These are phyloP conservation scores for Rhynchosporium secalis DNA, from an alignment of 2,329 filamentous ascomycete genomes.

Conservation along the genomic window DNA sequence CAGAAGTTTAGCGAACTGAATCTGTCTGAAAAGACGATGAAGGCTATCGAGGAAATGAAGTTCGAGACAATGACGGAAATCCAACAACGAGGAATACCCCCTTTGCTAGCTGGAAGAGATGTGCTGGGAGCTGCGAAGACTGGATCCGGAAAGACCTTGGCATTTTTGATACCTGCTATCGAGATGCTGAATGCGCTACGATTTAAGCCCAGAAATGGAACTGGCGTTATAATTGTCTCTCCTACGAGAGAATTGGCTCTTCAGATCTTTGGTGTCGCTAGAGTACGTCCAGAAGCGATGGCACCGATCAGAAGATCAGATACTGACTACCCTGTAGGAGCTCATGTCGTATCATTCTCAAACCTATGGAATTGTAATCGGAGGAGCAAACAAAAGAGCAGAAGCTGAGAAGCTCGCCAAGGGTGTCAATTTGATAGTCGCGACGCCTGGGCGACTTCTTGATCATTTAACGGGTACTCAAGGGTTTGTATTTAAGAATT, in stretches of 20 bases:
- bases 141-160: conserved; percentile 90
- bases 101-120: conserved; percentile 84
- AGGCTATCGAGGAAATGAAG: conserved; percentile 79
- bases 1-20: conserved; percentile 59
- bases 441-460: conserved; percentile 86
- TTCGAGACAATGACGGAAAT: conserved; percentile 97
- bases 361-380: conserved; percentile 94
- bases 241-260: conserved; percentile 92
- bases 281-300: conserved; percentile 66
- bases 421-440: conserved; percentile 92
- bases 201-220: conserved; percentile 94
- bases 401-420: conserved; percentile 94
- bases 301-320: neutral
- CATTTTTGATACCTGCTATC: conserved; percentile 90
- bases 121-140: conserved; percentile 96
- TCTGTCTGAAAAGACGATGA: conserved; percentile 84
- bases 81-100: conserved; percentile 83
- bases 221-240: conserved; percentile 88
- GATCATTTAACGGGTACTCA: conserved; percentile 94
- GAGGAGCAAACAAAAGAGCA: conserved; percentile 84
- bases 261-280: conserved; percentile 93
- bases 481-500: conserved; percentile 86
- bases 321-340: conserved; percentile 6
- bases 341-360: conserved; percentile 27
- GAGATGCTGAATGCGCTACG: conserved; percentile 88